Base-by-base conservation (phyloP, 202 grass and related monocot species). In the Setaria italica region DNA sequence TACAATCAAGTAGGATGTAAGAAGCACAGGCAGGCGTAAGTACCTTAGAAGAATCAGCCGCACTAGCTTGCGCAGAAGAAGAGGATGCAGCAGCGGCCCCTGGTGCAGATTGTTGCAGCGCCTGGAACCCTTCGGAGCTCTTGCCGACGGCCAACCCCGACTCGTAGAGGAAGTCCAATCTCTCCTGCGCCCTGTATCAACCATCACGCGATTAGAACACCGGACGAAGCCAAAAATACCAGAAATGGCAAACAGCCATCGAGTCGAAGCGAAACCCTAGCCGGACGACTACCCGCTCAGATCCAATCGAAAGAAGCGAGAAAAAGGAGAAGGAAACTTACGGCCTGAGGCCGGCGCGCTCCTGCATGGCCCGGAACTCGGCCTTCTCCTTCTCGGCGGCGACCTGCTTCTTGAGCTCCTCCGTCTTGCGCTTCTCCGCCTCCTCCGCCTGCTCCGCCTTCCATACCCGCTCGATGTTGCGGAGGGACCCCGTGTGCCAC, bases 361-460 rank as follows among this genome's bases (percentile, higher is more conserved):
- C 96, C 87, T 95, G 93, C 72, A 99, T 91, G 62, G 91, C 91
- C 47, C 96, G 93, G 78, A 95, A 99, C 93, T 95, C 93, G 21
- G 89, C 83, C 85, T 92, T 92, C 87, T 99, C 97, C 69, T 83
- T 67, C 85, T 99, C 97, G 57, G 95, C 97, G 58, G 90, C 92
- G 87, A 96, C 91, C 87, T 99, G 97, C 94, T 94, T 92, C 70
- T 89, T 91, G 79, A 96, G 88, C 84, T 96, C 93, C 89, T 96
- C 93, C 85, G 95, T 92, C 91, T 99, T 96, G 49, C 34, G 80
- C 75, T 96, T 87, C 97, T 99, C 93, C 14, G 87, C 93, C 81
- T 94, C 94, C 79, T 99, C 91, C 88, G 95, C 94, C 88, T 95
- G 93, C 90, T 99, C 96, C 47, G 96, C 96, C 88, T 95, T 92